Percentiles rank a stretch among this genome's conserved stretches.
Conservation (phyloP, 2,329 filamentous ascomycete genomes). For the Setomelanomma holmii region DNA sequence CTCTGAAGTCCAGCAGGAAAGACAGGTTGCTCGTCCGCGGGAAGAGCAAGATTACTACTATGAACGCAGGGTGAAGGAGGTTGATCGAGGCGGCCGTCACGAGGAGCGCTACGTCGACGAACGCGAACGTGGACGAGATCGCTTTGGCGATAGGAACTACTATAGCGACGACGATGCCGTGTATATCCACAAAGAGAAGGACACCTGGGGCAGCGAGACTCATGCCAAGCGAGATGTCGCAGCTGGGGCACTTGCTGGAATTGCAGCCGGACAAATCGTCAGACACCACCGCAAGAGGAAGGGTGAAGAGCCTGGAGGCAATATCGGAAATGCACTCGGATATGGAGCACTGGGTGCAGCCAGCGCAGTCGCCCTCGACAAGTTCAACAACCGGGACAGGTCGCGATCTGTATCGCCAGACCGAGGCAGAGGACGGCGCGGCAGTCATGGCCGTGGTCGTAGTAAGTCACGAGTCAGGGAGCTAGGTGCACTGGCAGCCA, state of each 20-base stretch:
- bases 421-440: conserved; percentile 30
- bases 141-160: conserved; percentile 52
- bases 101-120: conserved; percentile 47
- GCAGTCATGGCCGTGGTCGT: conserved; percentile 39
- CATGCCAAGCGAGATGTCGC: conserved; percentile 65
- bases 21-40: conserved; percentile 53
- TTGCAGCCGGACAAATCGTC: conserved; percentile 67
- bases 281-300: conserved; percentile 64
- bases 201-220: conserved; percentile 52
- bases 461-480: conserved; percentile 56
- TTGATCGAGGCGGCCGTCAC: conserved; percentile 56
- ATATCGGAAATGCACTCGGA: conserved; percentile 62
- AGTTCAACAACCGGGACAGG: conserved; percentile 56
- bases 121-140: conserved; percentile 47
- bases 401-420: conserved; percentile 50
- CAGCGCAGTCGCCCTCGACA: conserved; percentile 65
- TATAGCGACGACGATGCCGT: conserved; percentile 70
- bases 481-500: conserved; percentile 64
- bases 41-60: conserved; percentile 69
- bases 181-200: conserved; percentile 63
- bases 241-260: conserved; percentile 67
- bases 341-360: conserved; percentile 68
- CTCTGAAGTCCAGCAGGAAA: conserved; percentile 60
- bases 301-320: conserved; percentile 61
- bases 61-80: conserved; percentile 63